Evolutionary conservation across 2,329 filamentous ascomycete genomes (phyloP).

Genomic region (Chaetomium globosum): DNA sequence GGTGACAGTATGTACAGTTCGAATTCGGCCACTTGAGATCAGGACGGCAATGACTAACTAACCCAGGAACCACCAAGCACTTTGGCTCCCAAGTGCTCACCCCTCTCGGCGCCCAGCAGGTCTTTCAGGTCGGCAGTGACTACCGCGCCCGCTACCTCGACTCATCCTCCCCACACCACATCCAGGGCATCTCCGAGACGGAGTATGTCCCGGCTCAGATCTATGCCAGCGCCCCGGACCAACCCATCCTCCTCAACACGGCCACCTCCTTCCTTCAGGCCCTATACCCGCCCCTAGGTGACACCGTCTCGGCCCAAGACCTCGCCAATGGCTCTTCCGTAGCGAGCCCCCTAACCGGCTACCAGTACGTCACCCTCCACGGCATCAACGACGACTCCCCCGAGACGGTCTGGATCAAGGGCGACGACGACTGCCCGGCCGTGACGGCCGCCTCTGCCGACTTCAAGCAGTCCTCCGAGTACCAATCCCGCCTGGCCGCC

Average conservation of each 20-base stretch:
- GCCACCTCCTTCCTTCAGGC: conserved; percentile 81
- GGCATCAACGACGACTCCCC: conserved; percentile 30
- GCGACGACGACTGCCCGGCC: conserved; percentile 50
- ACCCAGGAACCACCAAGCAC: conserved; percentile 62
- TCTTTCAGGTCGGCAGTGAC: conserved; percentile 71
- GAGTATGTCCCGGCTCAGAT: conserved; percentile 71
- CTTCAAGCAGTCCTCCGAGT: conserved; percentile 55
- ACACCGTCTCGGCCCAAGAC: conserved; percentile 48
- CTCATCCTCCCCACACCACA: conserved; percentile 58
- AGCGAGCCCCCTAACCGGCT: conserved; percentile 72
- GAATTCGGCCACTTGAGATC: not conserved
- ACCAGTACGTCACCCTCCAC: conserved; percentile 79
- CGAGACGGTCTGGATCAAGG: conserved; percentile 33
- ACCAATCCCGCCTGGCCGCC: conserved; percentile 47
- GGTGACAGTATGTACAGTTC: conserved; percentile 68
- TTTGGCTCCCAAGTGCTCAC: conserved; percentile 73
- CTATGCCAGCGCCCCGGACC: conserved; percentile 69
- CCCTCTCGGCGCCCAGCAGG: conserved; percentile 74
- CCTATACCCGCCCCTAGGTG: conserved; percentile 76
- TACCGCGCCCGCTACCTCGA: conserved; percentile 77
- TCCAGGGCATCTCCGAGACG: conserved; percentile 67
- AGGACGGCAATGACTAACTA: not conserved
- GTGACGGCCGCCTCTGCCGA: conserved; percentile 58
- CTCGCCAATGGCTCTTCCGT: conserved; percentile 72
- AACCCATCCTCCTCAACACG: conserved; percentile 78